A percentile compares a stretch with the other conserved stretches of the same genome.
phyloP scores from a whole-genome alignment of 176 grass and related monocot genomes.

The Carex pumila region DNA sequence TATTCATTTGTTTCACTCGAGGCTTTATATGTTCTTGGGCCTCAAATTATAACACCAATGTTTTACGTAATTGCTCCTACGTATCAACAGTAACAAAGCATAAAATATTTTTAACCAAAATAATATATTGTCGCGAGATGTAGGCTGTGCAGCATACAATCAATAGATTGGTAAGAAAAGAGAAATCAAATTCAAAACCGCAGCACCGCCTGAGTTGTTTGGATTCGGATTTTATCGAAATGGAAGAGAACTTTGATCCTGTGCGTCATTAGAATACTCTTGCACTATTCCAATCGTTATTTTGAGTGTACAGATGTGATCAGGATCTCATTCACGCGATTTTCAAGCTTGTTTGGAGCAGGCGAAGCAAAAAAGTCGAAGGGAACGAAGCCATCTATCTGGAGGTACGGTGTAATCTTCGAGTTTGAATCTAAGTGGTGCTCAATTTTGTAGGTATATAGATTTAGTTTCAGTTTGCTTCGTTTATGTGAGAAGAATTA shows the following conservation, averaged over 20 bases:
- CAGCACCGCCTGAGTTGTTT: background rate
- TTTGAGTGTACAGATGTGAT: background rate
- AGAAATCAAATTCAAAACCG: background rate
- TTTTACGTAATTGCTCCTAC: background rate
- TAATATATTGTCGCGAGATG: background rate
- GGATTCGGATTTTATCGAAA: background rate
- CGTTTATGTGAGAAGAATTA: background rate
- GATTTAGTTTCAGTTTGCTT: background rate
- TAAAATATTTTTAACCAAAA: background rate
- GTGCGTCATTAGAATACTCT: constrained; percentile 7
- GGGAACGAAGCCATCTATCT: constrained; percentile 16
- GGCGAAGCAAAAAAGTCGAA: constrained; percentile 23
- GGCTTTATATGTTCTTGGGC: background rate
- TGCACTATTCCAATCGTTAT: background rate
- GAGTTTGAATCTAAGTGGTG: background rate
- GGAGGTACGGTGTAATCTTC: constrained; percentile 32
- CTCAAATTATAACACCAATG: background rate
- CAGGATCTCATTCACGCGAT: constrained; percentile 73
- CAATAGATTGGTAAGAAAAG: background rate
- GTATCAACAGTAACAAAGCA: too few species aligned
- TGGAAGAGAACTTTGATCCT: constrained; percentile 39
- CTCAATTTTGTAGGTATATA: background rate
- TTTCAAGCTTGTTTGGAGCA: constrained; percentile 82
- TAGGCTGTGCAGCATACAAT: background rate
- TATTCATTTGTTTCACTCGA: background rate